Evolutionary conservation across 805 yeast genomes (phyloP), one percentile per base, ranked within the genome.

Genomic region (Saturnispora quitensis): DNA sequence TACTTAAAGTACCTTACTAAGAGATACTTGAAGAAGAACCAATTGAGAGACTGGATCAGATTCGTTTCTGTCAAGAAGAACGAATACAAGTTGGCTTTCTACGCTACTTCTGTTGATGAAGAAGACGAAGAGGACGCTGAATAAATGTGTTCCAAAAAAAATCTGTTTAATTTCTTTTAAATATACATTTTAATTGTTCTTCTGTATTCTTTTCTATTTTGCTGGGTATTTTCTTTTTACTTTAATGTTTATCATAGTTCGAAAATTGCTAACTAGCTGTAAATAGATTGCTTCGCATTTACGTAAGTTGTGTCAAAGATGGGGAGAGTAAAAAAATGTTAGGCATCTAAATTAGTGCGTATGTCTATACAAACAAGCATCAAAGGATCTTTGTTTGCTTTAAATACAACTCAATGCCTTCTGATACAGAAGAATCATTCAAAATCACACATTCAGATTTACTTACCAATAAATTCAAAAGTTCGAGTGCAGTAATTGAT

Each of bases 11-110:
- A 93, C 95, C 81, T 93, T 74, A 88, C 98, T 71, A 95, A 93
- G 89, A 91, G 95, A 83, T 93, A 88, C 93, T 88, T 93, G 78
- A 95, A 91, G 96, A 93, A 93, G 88, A 89, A 90, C 91, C 95
- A 88, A 80, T 87, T 91, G 81, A 89, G 97, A 83, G 98, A 93
- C 82, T 91, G 98, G 98, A 90, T 91, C 78, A 93, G 98, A 84
- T 90, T 91, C 71, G 96, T 91, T 64, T 87, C 98, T 62, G 84
- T 86, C 71, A 86, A 89, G 81, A 86, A 87, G 77, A 88, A 90
- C 85, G 84, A 82, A 75, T 93, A 93, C 88, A 86, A 86, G 76
- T 83, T 91, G 81, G 90, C 93, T 77, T 91, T 91, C 97, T 93
- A 88, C 97, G 89, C 95, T 76, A 93, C 91, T 74, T 89, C 91